Evolutionary conservation across 768 basidiomycete species (phyloP).

Genomic region (Coprinopsis strossmayeri): DNA sequence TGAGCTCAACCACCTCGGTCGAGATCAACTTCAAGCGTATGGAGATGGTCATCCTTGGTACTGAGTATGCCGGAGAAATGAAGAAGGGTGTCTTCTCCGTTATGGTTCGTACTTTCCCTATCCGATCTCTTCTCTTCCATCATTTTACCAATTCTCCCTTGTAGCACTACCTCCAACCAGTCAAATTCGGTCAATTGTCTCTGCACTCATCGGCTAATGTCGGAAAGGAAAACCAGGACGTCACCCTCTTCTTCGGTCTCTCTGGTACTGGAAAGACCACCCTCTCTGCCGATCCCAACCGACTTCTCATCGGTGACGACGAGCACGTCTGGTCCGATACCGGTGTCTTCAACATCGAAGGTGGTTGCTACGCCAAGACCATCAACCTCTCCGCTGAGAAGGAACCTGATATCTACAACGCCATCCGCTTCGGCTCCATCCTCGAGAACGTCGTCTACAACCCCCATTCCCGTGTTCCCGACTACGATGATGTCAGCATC

Average conservation of each 20-base stretch:
- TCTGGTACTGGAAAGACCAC: slow-evolving; percentile 99
- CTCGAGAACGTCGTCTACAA: slow-evolving; percentile 99
- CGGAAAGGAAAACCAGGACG: slow-evolving; percentile 81
- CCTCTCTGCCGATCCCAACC: slow-evolving; percentile 91
- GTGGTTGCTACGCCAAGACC: slow-evolving; percentile 98
- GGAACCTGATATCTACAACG: slow-evolving; percentile 96
- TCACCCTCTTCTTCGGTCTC: slow-evolving; percentile 98
- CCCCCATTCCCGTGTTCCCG: slow-evolving; percentile 71
- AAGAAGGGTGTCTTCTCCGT: slow-evolving; percentile 99
- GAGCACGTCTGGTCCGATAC: slow-evolving; percentile 99
- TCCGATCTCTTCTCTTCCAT: slow-evolving; percentile 1
- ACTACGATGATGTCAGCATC: slow-evolving; percentile 95
- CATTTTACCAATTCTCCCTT: slow-evolving; percentile 13
- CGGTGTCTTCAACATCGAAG: slow-evolving; percentile 99
- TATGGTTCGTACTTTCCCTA: slow-evolving; percentile 54
- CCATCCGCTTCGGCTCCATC: slow-evolving; percentile 92
- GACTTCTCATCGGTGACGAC: slow-evolving; percentile 95
- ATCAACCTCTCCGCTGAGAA: slow-evolving; percentile 96
- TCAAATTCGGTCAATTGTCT: slow-evolving; percentile 97
- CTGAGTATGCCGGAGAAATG: slow-evolving; percentile 99
- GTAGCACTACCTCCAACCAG: slow-evolving; percentile 94
- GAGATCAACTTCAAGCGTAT: slow-evolving; percentile 99
- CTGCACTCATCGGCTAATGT: slow-evolving; percentile 98
- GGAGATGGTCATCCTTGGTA: slow-evolving; percentile 99
- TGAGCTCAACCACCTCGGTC: slow-evolving; percentile 98